Evolutionary conservation across 108 stramenopile genomes (phyloP).

Genomic region (Nannochloropsis gaditana): DNA sequence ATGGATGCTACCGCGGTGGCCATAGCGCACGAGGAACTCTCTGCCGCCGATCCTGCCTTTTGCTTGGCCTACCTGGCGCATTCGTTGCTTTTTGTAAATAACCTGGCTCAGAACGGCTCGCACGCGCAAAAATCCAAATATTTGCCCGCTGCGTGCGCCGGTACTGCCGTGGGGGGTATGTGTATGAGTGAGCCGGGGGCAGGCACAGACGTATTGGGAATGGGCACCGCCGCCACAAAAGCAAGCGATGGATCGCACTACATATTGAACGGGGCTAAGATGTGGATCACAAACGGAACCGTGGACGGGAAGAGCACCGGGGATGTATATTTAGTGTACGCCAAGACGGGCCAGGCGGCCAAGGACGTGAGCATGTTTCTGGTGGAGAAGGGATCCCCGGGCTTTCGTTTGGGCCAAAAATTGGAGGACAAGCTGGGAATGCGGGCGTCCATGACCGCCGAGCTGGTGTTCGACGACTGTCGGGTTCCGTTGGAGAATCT

Average conservation of each 20-base stretch:
- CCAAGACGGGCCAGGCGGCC: constrained; percentile 65
- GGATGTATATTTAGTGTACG: constrained; percentile 91
- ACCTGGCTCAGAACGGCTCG: constrained; percentile 72
- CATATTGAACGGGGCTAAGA: constrained; percentile 87
- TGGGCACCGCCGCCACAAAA: constrained; percentile 72
- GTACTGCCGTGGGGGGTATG: constrained; percentile 87
- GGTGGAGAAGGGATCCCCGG: constrained; percentile 89
- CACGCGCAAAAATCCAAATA: constrained; percentile 56
- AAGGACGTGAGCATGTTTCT: constrained; percentile 71
- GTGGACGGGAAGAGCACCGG: constrained; percentile 75
- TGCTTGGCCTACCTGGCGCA: constrained; percentile 94
- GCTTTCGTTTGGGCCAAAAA: constrained; percentile 89
- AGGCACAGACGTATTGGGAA: constrained; percentile 95
- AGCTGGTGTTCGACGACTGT: constrained; percentile 87
- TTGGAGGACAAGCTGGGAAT: constrained; percentile 91
- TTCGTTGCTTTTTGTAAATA: constrained; percentile 72
- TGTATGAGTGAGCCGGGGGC: constrained; percentile 95
- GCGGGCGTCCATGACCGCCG: constrained; percentile 87
- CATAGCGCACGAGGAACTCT: constrained; percentile 68
- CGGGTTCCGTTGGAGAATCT: constrained; percentile 69
- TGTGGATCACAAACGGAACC: constrained; percentile 99
- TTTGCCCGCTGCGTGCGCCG: constrained; percentile 72
- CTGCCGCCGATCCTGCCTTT: constrained; percentile 91
- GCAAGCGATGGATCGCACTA: constrained; percentile 54
- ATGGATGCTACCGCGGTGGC: constrained; percentile 79